phyloP scores from a whole-genome alignment of 495 filamentous ascomycete genomes.

The Aspergillus wentii region DNA sequence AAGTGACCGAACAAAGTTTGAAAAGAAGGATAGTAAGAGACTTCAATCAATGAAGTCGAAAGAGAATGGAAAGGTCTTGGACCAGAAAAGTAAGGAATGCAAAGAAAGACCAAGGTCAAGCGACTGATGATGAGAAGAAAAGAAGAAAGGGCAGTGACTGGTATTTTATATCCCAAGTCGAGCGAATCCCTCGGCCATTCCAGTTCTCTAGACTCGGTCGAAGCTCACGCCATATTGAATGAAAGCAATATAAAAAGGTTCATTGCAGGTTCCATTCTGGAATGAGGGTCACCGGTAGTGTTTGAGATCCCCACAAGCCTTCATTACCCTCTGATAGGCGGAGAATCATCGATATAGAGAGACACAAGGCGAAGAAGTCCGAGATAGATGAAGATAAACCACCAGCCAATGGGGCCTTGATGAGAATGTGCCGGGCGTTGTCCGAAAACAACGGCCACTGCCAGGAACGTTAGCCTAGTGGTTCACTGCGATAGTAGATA shows the following conservation, averaged over 20 bases:
- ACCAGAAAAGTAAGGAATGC: constrained; percentile 31
- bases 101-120: constrained; percentile 19
- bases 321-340: constrained; percentile 17
- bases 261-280: constrained; percentile 12
- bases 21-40: constrained; percentile 26
- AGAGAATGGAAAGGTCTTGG: constrained; percentile 35
- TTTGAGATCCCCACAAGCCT: constrained; percentile 7
- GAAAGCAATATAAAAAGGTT: constrained; percentile 12
- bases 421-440: constrained; percentile 2
- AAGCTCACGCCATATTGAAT: constrained; percentile 5
- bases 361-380: constrained; percentile 14
- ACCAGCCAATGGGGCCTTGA: no score
- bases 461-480: no score
- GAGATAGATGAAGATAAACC: constrained; percentile 33
- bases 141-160: no score
- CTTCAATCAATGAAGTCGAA: constrained; percentile 39
- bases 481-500: no score
- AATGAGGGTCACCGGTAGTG: constrained; percentile 18
- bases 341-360: constrained; percentile 23
- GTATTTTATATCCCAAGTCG: constrained; percentile 4
- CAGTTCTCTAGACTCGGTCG: neutral
- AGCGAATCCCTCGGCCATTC: neutral
- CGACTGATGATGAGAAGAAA: constrained; percentile 23
- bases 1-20: constrained; percentile 18
- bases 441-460: constrained; percentile 2